Base-by-base conservation (phyloP, 2,329 filamentous ascomycete species). In the Trichoderma brevicompactum region DNA sequence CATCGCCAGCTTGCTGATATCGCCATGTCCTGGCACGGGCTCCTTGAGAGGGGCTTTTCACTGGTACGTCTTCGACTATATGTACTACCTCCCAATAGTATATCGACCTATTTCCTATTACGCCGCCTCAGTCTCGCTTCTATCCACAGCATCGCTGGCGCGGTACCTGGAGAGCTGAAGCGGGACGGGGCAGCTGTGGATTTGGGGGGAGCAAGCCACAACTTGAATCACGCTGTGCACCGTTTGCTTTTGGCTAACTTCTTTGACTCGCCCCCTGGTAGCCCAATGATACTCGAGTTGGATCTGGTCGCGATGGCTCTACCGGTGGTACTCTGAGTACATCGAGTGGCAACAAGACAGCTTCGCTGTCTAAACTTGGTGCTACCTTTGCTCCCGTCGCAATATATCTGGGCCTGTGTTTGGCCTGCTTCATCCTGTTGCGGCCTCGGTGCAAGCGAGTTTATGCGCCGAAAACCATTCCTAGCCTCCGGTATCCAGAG, bases 351-450 rank as follows among this genome's bases (percentile, higher is more conserved):
- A 75, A 70, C 65, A 79, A 79, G 54, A 74, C 74, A 9, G 72
- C 77, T 0, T 79, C 77, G 9, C 67, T 76, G 7, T 67, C 73
- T 38, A 78, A 78, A 49, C 73, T 79, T 5, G 76, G 82, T 43
- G 80, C 79, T 69, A 87, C 85, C 19, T 81, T 88, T 49, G 72
- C 85, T 1, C 86, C 86, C 17, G 80, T 87, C 13, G 69, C 80
- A 68, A 72, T 86, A 64, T 85, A 84, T 71, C 77, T 83, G 6
- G 75, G 71, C 46, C 68, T 86, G 15, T 87, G 84, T 66, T 63
- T 86, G 41, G 40, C 79, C 67, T 74, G 84, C 61, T 88, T 88
- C 69, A 69, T 82, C 58, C 50, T 79, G 9, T 71, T 84, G 52
- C 81, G 86, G 13, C 78, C 77, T n/a, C 79, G 76, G 58, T 79